These are phyloP conservation scores for Letharia lupina DNA, from an alignment of 495 filamentous ascomycete genomes.

Conservation along the genomic window DNA sequence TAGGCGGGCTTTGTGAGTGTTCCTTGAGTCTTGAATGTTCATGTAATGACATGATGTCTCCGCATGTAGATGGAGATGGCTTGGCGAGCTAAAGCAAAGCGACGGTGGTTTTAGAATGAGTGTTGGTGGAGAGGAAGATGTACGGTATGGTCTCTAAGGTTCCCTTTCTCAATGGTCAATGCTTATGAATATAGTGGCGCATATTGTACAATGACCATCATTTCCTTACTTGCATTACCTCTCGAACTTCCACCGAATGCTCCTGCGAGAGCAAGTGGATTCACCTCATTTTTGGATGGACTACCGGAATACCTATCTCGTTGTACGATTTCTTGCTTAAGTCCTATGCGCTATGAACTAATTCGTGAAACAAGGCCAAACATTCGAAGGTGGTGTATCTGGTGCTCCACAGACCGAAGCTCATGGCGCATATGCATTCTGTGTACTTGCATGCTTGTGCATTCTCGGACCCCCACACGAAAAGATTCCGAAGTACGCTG, in stretches of 20 bases:
- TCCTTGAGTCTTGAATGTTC: slow-evolving; percentile 5
- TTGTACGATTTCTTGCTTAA: slow-evolving; percentile 48
- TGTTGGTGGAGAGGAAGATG: slow-evolving; percentile 80
- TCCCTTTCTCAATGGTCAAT: slow-evolving; percentile 2
- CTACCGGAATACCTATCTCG: slow-evolving; percentile 70
- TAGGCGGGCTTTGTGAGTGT: slow-evolving; percentile 60
- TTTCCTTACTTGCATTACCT: slow-evolving; percentile 76
- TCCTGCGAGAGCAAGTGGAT: slow-evolving; percentile 39
- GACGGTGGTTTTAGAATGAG: slow-evolving; percentile 79
- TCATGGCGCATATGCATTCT: slow-evolving; percentile 95
- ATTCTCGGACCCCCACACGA: slow-evolving; percentile 70
- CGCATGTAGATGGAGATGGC: slow-evolving; percentile 62
- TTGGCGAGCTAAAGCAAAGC: slow-evolving; percentile 71
- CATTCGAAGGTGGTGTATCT: slow-evolving; percentile 87
- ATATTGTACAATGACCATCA: slow-evolving; percentile 77
- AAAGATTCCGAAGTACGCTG: slow-evolving; percentile 52
- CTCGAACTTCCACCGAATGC: slow-evolving; percentile 61
- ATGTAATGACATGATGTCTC: slow-evolving; percentile 18
- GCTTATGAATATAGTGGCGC: slow-evolving; percentile 54
- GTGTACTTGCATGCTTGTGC: slow-evolving; percentile 76
- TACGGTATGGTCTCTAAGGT: slow-evolving; percentile 50
- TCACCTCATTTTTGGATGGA: slow-evolving; percentile 52
- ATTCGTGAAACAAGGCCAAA: slow-evolving; percentile 56
- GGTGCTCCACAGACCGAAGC: slow-evolving; percentile 76
- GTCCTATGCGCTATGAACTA: slow-evolving; percentile 11